Evolutionary conservation across 2,329 filamentous ascomycete species (phyloP).

Genomic region (Fusarium circinatum): DNA sequence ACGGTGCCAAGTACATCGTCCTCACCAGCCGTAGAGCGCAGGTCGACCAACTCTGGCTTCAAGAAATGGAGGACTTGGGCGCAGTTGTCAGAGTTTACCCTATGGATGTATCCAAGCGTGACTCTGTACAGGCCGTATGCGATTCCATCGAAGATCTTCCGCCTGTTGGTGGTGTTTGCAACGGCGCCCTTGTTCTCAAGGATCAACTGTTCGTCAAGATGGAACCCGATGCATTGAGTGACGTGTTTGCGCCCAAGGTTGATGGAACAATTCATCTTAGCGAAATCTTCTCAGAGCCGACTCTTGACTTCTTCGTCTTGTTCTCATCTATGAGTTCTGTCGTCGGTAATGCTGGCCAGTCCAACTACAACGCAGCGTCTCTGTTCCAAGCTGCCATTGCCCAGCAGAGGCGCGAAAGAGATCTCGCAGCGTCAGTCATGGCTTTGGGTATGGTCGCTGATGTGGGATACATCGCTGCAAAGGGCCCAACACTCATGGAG

Average conservation of each 20-base stretch:
- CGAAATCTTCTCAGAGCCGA: not conserved
- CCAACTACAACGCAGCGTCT: conserved; percentile 2
- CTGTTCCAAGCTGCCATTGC: not conserved
- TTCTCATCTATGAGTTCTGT: not conserved
- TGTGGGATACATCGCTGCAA: not conserved
- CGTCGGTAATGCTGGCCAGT: not conserved
- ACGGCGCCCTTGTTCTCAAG: conserved; percentile 1
- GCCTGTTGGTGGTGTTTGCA: not conserved
- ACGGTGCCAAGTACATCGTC: not conserved
- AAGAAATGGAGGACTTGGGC: not conserved
- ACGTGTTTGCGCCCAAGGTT: conserved; percentile 3
- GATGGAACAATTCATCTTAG: not conserved
- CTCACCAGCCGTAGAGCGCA: not conserved
- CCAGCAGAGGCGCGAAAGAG: not conserved
- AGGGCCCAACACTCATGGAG: not conserved
- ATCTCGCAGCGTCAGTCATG: not conserved
- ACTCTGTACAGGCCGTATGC: not conserved
- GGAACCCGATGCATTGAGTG: not conserved
- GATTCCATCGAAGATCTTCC: not conserved
- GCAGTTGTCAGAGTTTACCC: not conserved
- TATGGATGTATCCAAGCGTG: conserved; percentile 5
- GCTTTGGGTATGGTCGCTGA: not conserved
- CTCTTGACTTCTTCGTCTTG: not conserved
- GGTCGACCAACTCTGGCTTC: not conserved
- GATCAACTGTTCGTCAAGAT: conserved; percentile 1